phyloP scores from a whole-genome alignment of 169 alveolate genomes.

The Plasmodium malariae region DNA sequence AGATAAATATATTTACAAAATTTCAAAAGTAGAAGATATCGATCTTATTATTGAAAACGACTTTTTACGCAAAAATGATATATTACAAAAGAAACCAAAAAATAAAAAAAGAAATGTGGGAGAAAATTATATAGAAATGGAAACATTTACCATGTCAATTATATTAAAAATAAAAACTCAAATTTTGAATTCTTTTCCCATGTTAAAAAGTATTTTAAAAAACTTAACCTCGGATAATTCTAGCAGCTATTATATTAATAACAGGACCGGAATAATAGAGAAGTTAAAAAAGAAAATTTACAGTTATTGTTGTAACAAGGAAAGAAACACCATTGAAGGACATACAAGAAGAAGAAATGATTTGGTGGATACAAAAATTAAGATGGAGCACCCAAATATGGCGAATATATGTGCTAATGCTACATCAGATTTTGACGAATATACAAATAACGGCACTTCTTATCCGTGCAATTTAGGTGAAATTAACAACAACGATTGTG shows the following conservation, averaged over 20 bases:
- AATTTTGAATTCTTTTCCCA: conserved; percentile 41
- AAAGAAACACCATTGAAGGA: no score
- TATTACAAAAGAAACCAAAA: background rate
- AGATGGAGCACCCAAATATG: no score
- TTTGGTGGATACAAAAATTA: no score
- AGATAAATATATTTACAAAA: conserved; percentile 20
- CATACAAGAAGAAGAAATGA: no score
- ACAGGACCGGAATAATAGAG: conserved; percentile 66
- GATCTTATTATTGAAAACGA: conserved; percentile 27
- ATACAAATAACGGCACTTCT: no score
- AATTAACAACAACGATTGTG: no score
- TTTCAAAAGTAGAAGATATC: conserved; percentile 35
- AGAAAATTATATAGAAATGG: conserved; percentile 62
- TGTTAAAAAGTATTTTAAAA: conserved; percentile 40
- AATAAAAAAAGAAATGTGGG: conserved; percentile 2
- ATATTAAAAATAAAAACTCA: conserved; percentile 32
- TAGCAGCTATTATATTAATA: conserved; percentile 33
- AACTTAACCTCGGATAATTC: background rate
- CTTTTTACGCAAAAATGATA: conserved; percentile 2
- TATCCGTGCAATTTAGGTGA: no score
- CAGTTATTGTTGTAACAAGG: background rate
- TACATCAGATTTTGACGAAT: no score
- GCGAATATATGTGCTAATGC: no score
- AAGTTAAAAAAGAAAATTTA: conserved; percentile 33
- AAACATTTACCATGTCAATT: conserved; percentile 60